Conservation (phyloP, 2,329 filamentous ascomycete genomes). For the Pleomassaria siparia region DNA sequence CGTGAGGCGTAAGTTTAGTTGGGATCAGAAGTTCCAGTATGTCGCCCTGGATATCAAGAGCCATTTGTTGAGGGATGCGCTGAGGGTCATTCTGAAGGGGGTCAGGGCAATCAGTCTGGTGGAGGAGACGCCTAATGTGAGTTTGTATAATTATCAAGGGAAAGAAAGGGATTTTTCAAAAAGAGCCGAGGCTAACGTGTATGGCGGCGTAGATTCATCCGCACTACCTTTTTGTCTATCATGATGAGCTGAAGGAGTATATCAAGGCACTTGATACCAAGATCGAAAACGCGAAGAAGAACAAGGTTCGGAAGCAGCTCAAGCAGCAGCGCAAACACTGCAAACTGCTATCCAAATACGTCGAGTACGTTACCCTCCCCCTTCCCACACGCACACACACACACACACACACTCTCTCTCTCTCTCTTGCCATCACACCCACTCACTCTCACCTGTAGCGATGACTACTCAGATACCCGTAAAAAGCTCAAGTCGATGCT, state of each 20-base stretch:
- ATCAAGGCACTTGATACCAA: conserved; percentile 66
- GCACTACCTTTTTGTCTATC: conserved; percentile 60
- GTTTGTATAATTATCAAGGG: too few species aligned
- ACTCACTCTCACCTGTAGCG: too few species aligned
- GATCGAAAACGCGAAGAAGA: conserved; percentile 60
- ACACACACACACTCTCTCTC: too few species aligned
- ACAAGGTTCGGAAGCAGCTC: conserved; percentile 62
- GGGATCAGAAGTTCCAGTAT: conserved; percentile 76
- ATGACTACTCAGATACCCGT: conserved; percentile 77
- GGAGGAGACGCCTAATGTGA: conserved; percentile 74
- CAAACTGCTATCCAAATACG: conserved; percentile 72
- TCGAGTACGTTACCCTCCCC: too few species aligned
- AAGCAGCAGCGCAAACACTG: conserved; percentile 64
- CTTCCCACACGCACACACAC: too few species aligned
- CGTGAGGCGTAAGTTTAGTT: conserved; percentile 79
- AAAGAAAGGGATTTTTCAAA: too few species aligned
- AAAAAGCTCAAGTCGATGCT: conserved; percentile 80
- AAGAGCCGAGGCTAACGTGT: neutral
- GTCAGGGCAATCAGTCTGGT: conserved; percentile 79
- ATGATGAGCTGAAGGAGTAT: conserved; percentile 70
- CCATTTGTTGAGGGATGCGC: conserved; percentile 70
- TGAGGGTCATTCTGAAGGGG: conserved; percentile 71
- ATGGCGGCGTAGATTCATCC: conserved; percentile 47
- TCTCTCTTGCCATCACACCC: too few species aligned
- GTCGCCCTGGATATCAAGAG: conserved; percentile 84